A percentile compares a stretch with the other conserved stretches of the same genome.
Evolutionary conservation across 2,329 filamentous ascomycete genomes (phyloP).

Genomic region (Hymenoscyphus albidus): DNA sequence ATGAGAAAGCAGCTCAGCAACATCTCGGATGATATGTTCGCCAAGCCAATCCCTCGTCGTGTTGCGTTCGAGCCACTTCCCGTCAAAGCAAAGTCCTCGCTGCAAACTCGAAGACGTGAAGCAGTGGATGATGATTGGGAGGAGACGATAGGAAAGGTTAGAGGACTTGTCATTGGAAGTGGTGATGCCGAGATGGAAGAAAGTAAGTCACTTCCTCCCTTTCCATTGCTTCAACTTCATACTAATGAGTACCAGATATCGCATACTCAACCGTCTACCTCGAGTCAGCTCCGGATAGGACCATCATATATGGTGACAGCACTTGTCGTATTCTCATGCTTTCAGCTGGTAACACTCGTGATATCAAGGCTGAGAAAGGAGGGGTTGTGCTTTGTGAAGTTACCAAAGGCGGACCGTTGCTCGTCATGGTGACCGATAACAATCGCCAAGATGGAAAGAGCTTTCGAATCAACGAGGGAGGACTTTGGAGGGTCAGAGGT

Average conservation of each 20-base stretch:
- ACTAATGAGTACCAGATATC: slow-evolving; percentile 16
- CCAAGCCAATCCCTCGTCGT: not conserved
- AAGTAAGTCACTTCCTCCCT: slow-evolving; percentile 18
- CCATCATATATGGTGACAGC: slow-evolving; percentile 14
- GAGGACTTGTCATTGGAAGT: slow-evolving; percentile 11
- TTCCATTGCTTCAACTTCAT: not conserved
- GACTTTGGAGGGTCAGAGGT: slow-evolving; percentile 22
- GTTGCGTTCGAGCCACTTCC: not conserved
- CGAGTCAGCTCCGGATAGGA: slow-evolving; percentile 9
- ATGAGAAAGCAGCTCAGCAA: not conserved
- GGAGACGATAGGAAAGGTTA: slow-evolving; percentile 16
- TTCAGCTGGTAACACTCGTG: slow-evolving; percentile 3
- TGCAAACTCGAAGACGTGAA: not conserved
- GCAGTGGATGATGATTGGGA: slow-evolving; percentile 22
- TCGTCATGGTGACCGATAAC: slow-evolving; percentile 15
- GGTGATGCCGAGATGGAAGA: slow-evolving; percentile 21
- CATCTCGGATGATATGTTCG: not conserved
- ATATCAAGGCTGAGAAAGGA: not conserved
- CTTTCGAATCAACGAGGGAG: slow-evolving; percentile 20
- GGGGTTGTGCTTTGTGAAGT: slow-evolving; percentile 20
- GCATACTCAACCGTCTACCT: slow-evolving; percentile 26
- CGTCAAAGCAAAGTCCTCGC: not conserved
- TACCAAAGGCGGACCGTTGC: slow-evolving; percentile 16
- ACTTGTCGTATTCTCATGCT: slow-evolving; percentile 19
- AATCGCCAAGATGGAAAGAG: not conserved